Percentiles rank a stretch among this genome's conserved stretches.
phyloP scores from a whole-genome alignment of 163 green algal species.

The Scenedesmus sp. region DNA sequence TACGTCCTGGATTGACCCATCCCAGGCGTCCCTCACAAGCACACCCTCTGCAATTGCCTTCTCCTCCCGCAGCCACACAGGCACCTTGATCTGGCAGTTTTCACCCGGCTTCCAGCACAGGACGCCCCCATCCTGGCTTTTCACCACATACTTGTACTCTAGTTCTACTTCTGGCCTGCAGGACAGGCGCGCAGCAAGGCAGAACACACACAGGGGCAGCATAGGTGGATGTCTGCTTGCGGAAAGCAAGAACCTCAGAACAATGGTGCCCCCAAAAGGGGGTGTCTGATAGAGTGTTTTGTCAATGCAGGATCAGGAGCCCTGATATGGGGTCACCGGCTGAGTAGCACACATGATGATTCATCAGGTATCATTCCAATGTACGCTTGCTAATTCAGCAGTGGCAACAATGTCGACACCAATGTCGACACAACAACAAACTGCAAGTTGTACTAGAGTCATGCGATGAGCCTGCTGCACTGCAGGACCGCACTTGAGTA shows the following conservation, averaged over 20 bases:
- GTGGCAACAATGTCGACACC: too few relatives aligned
- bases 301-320: too few relatives aligned
- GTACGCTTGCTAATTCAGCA: too few relatives aligned
- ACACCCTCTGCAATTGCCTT: constrained; percentile 47
- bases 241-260: too few relatives aligned
- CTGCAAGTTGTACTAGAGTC: neutral
- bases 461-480: too few relatives aligned
- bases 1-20: constrained; percentile 51
- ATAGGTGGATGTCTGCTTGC: neutral
- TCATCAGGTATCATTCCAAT: too few relatives aligned
- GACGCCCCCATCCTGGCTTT: constrained; percentile 38
- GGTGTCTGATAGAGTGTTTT: too few relatives aligned
- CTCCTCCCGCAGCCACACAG: constrained; percentile 38
- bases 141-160: constrained; percentile 63
- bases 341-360: too few relatives aligned
- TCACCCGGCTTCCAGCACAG: constrained; percentile 56
- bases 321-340: too few relatives aligned
- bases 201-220: neutral
- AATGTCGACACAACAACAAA: too few relatives aligned
- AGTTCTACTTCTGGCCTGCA: constrained; percentile 51
- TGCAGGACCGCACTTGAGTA: too few relatives aligned
- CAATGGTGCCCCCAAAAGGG: too few relatives aligned
- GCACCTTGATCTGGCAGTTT: constrained; percentile 51
- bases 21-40: constrained; percentile 51
- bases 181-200: neutral